Percentiles rank a stretch among this genome's conserved stretches.
Evolutionary conservation across 2,329 filamentous ascomycete genomes (phyloP).

Genomic region (Phoma sp.): DNA sequence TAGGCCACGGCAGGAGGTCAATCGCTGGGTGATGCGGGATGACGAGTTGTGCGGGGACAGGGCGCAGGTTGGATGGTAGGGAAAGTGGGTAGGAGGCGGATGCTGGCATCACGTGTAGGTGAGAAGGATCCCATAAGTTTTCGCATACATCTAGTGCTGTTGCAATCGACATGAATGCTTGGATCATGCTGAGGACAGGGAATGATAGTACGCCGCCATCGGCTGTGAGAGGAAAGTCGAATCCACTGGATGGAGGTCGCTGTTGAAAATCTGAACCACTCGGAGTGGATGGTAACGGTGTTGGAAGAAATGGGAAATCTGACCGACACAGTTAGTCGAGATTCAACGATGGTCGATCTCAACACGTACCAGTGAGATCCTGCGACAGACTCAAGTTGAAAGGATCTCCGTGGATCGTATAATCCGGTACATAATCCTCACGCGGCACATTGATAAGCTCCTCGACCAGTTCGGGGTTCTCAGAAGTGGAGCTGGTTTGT

Average conservation of each 20-base stretch:
- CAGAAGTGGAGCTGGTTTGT: background rate
- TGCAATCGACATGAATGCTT: constrained; percentile 24
- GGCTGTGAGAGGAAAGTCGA: constrained; percentile 20
- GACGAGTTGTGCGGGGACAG: constrained; percentile 58
- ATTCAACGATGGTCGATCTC: background rate
- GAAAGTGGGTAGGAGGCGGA: constrained; percentile 4
- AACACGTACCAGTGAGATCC: background rate
- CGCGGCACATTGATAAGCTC: background rate
- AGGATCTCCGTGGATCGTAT: background rate
- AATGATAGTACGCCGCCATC: constrained; percentile 35
- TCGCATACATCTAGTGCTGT: constrained; percentile 20
- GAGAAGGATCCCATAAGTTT: constrained; percentile 28
- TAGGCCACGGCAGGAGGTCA: constrained; percentile 66
- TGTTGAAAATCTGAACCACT: background rate
- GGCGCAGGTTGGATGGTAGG: constrained; percentile 54
- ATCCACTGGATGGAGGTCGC: background rate
- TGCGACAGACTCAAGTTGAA: constrained; percentile 1
- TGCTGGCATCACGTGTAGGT: constrained; percentile 27
- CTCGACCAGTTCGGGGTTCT: background rate
- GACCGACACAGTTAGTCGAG: background rate
- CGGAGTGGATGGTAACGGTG: constrained; percentile 1
- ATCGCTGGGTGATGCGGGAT: constrained; percentile 65
- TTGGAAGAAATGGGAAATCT: constrained; percentile 4
- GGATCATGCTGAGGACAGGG: constrained; percentile 51
- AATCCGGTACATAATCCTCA: background rate